Evolutionary conservation across 2,329 filamentous ascomycete species (phyloP).

Genomic region (Ophiostoma triangulosporum): DNA sequence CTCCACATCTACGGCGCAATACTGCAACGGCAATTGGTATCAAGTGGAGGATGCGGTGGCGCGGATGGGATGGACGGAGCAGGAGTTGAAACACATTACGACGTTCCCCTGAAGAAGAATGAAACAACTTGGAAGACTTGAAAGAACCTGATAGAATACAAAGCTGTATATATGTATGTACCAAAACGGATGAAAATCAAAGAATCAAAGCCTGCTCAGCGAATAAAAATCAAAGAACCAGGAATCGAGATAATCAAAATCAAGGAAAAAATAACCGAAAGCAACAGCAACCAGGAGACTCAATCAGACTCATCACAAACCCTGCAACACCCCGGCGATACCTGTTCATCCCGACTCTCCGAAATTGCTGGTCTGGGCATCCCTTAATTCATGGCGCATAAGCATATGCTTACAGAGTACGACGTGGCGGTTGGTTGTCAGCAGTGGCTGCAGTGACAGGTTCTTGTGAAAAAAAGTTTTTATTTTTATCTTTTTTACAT

Average conservation of each 20-base stretch:
- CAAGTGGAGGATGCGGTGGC: background rate
- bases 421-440: no score
- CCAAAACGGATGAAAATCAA: background rate
- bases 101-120: background rate
- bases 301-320: background rate
- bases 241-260: background rate
- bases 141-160: no score
- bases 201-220: background rate
- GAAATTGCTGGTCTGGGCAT: background rate
- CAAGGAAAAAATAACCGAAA: background rate
- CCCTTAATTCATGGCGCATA: no score
- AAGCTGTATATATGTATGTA: no score
- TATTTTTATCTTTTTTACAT: no score
- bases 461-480: no score
- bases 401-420: no score
- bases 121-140: background rate
- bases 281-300: background rate
- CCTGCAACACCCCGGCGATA: background rate
- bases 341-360: background rate
- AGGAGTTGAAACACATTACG: background rate
- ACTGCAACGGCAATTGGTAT: no score
- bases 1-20: no score
- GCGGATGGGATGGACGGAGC: background rate
- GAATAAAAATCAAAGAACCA: background rate
- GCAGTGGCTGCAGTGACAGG: no score